Conservation (phyloP, 805 yeast genomes). For the Nakazawaea anatomiae region DNA sequence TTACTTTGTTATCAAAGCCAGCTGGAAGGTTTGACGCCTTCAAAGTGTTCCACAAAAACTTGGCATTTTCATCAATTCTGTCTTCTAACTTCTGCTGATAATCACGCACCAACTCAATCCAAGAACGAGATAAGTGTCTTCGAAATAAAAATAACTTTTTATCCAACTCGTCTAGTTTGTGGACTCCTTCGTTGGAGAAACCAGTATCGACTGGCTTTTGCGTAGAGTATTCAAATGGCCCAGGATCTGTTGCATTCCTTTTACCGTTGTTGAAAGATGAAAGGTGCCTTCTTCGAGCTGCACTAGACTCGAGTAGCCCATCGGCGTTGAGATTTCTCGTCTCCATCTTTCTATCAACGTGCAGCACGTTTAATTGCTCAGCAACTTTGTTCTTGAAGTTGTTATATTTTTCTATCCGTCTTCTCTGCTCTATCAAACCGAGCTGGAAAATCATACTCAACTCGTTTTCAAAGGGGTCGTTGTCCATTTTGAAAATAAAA, state of each 20-base stretch:
- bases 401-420: conserved; percentile 34
- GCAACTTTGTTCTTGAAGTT: conserved; percentile 11
- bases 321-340: conserved; percentile 3
- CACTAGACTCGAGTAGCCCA: conserved; percentile 4
- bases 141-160: conserved; percentile 15
- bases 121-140: conserved; percentile 38
- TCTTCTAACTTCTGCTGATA: conserved; percentile 34
- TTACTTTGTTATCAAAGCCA: conserved; percentile 36
- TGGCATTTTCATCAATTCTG: conserved; percentile 31
- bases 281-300: neutral
- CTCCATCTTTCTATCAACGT: conserved; percentile 2
- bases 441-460: conserved; percentile 51
- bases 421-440: conserved; percentile 52
- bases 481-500: conserved; percentile 46
- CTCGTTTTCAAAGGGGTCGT: conserved; percentile 62
- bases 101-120: conserved; percentile 62
- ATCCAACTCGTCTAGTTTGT: conserved; percentile 4
- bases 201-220: neutral
- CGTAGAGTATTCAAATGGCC: neutral
- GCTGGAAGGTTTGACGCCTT: conserved; percentile 29
- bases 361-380: neutral
- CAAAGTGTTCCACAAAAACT: conserved; percentile 35
- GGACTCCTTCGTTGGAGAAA: neutral
- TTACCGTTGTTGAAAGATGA: neutral
- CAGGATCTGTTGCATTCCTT: neutral